These are phyloP conservation scores for Trichoderma breve DNA, from an alignment of 2,329 filamentous ascomycete species.

Conservation along the genomic window DNA sequence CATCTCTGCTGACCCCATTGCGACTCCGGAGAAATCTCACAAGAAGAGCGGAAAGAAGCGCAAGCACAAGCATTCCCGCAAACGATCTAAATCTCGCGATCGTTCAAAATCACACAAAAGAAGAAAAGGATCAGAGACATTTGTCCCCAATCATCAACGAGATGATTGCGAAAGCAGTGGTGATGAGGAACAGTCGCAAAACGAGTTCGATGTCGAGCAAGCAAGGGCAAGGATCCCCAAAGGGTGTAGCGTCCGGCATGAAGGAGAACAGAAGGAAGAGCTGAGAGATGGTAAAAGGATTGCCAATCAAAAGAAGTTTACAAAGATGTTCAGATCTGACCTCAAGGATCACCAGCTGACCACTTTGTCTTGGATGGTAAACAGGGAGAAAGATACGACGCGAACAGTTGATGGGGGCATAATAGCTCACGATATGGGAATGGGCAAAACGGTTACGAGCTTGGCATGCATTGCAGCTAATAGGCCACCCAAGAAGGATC, in stretches of 20 bases:
- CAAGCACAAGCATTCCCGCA: background rate
- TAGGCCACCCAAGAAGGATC: constrained; percentile 34
- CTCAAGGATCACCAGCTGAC: constrained; percentile 52
- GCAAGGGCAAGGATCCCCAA: constrained; percentile 21
- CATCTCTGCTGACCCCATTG: background rate
- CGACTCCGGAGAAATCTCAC: background rate
- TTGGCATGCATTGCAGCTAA: constrained; percentile 48
- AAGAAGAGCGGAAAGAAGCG: background rate
- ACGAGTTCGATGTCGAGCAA: background rate
- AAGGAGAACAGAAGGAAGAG: constrained; percentile 21
- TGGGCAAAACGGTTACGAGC: constrained; percentile 70
- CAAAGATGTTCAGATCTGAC: background rate
- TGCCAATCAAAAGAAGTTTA: constrained; percentile 25
- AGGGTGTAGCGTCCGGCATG: constrained; percentile 19
- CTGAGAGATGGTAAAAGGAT: constrained; percentile 14
- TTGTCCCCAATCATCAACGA: background rate
- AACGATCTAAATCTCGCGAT: background rate
- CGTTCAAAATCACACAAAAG: background rate
- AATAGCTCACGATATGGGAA: constrained; percentile 61
- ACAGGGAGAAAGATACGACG: constrained; percentile 42
- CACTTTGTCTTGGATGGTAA: constrained; percentile 53
- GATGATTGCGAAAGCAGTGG: background rate
- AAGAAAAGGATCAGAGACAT: background rate
- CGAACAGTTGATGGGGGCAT: constrained; percentile 29
- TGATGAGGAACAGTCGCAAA: background rate